phyloP scores from a whole-genome alignment of 2,329 filamentous ascomycete genomes.

The Neonectria ditissima region DNA sequence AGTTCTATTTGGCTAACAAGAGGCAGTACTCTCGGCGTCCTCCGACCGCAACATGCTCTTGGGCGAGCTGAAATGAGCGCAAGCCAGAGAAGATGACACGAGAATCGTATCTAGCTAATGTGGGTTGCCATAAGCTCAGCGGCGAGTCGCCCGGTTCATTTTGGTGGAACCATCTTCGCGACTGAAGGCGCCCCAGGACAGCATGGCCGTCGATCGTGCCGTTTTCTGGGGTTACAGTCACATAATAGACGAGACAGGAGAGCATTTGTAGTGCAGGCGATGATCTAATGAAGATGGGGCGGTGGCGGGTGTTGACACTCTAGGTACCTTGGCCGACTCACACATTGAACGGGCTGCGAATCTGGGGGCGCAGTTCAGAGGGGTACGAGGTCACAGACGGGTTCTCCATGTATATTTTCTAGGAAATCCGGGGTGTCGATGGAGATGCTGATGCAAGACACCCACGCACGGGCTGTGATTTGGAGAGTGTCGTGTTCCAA shows the following conservation, averaged over 20 bases:
- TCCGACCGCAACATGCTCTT: conserved; percentile 89
- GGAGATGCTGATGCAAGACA: neutral
- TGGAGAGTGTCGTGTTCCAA: neutral
- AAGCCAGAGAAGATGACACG: conserved; percentile 53
- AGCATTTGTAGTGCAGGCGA: neutral
- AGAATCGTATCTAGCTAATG: conserved; percentile 16
- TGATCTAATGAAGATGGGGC: neutral
- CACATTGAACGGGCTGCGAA: neutral
- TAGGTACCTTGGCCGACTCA: neutral
- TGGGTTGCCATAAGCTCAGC: conserved; percentile 16
- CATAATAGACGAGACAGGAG: neutral
- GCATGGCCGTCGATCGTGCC: neutral
- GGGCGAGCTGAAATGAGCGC: conserved; percentile 75
- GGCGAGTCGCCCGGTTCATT: neutral
- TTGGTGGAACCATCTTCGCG: neutral
- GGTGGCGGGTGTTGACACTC: neutral
- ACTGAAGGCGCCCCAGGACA: neutral
- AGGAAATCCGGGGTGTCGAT: neutral
- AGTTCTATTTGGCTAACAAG: conserved; percentile 48
- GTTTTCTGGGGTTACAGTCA: neutral
- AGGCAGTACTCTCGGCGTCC: conserved; percentile 84
- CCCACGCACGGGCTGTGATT: neutral
- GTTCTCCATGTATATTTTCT: neutral
- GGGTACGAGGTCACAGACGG: neutral
- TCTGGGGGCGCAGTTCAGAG: neutral